These are phyloP conservation scores for Rhynchospora tenuis DNA, from an alignment of 176 grass and related monocot species.

Conservation along the genomic window DNA sequence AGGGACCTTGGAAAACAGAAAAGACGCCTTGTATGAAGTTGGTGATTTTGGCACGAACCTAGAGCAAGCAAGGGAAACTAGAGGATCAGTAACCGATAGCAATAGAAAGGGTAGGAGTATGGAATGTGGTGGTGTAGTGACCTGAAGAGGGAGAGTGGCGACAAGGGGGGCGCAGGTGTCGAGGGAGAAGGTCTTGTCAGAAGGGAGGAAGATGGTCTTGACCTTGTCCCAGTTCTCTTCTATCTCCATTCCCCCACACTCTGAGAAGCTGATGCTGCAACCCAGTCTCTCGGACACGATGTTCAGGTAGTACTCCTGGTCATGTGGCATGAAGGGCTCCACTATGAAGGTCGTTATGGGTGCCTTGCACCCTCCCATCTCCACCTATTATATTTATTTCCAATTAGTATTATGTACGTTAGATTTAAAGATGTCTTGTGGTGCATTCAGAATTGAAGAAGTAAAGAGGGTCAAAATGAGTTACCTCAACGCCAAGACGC, in stretches of 20 bases:
- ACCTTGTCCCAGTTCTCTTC: constrained; percentile 99
- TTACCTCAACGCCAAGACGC: constrained; percentile 39
- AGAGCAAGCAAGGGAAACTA: no score
- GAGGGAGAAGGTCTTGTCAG: constrained; percentile 67
- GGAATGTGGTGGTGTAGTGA: not conserved
- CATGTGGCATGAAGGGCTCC: constrained; percentile 87
- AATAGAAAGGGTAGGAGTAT: no score
- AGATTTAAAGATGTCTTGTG: no score
- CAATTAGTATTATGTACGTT: no score
- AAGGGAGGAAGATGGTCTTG: constrained; percentile 73
- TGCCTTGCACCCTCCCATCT: constrained; percentile 96
- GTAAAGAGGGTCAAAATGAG: no score
- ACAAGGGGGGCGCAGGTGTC: constrained; percentile 82
- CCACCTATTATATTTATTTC: no score
- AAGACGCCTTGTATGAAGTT: constrained; percentile 79
- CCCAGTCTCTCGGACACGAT: constrained; percentile 83
- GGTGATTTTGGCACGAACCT: constrained; percentile 42
- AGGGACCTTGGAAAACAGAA: constrained; percentile 67
- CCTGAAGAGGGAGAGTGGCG: constrained; percentile 90
- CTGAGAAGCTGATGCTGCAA: constrained; percentile 83
- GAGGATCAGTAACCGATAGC: no score
- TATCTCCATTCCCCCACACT: constrained; percentile 91
- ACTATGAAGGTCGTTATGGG: constrained; percentile 94
- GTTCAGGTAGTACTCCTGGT: constrained; percentile 92
- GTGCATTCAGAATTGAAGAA: no score